Conservation (phyloP, 2,329 filamentous ascomycete genomes). For the Talaromyces sp. region DNA sequence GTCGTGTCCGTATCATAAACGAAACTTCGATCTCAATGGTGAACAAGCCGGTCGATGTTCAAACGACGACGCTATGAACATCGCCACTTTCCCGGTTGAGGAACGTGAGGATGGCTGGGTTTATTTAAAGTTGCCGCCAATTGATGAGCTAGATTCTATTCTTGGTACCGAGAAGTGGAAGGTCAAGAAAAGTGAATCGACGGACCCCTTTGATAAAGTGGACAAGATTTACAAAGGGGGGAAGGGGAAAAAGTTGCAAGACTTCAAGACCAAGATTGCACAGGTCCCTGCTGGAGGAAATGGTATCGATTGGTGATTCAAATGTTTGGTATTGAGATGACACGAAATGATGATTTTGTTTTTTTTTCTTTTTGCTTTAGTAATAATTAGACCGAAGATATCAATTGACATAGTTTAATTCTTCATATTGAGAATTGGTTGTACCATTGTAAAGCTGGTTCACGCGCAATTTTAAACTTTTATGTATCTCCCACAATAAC, state of each 20-base stretch:
- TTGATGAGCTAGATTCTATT: constrained; percentile 73
- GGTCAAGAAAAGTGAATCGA: constrained; percentile 66
- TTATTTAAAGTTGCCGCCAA: constrained; percentile 73
- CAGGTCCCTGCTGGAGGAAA: constrained; percentile 15
- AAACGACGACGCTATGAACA: constrained; percentile 70
- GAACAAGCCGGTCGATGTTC: constrained; percentile 64
- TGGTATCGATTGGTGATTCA: constrained; percentile 29
- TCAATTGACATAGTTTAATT: not conserved
- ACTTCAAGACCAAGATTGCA: constrained; percentile 14
- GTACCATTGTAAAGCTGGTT: not conserved
- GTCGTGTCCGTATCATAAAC: constrained; percentile 83
- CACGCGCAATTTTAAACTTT: not conserved
- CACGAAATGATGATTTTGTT: not conserved
- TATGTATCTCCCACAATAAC: not conserved
- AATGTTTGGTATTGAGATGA: constrained; percentile 11
- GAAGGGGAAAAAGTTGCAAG: constrained; percentile 49
- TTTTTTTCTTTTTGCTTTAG: not conserved
- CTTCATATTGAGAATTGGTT: not conserved
- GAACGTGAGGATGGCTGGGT: constrained; percentile 71
- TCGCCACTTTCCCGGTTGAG: constrained; percentile 77
- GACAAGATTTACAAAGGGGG: constrained; percentile 54
- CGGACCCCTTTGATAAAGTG: constrained; percentile 51
- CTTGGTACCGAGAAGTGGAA: constrained; percentile 76
- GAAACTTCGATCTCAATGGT: constrained; percentile 74
- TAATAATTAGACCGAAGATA: not conserved